Conservation (phyloP, 805 yeast genomes). For the Candida ovalis region DNA sequence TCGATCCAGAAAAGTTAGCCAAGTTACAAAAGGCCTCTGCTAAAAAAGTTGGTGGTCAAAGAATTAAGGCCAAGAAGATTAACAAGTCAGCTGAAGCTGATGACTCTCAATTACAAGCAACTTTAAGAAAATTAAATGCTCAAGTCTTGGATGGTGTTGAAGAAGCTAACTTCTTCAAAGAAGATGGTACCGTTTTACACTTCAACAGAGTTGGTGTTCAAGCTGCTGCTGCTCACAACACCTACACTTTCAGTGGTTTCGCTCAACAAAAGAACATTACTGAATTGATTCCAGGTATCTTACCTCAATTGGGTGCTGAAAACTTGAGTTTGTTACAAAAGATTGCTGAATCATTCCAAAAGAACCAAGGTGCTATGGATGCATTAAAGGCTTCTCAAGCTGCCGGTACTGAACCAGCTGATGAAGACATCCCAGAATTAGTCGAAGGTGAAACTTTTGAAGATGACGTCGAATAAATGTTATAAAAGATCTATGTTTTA, state of each 20-base stretch:
- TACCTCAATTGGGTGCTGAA: conserved; percentile 96
- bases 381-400: conserved; percentile 29
- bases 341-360: conserved; percentile 85
- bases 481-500: not conserved
- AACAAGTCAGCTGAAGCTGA: conserved; percentile 68
- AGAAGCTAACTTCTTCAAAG: conserved; percentile 97
- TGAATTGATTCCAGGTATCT: conserved; percentile 89
- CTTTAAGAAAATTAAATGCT: conserved; percentile 85
- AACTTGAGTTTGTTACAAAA: conserved; percentile 84
- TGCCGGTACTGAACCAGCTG: conserved; percentile 36
- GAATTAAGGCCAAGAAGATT: conserved; percentile 87
- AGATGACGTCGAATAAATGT: conserved; percentile 39
- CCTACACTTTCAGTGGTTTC: conserved; percentile 92
- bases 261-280: conserved; percentile 90
- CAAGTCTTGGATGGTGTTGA: conserved; percentile 85
- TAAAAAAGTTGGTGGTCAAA: conserved; percentile 80
- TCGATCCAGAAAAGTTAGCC: conserved; percentile 92
- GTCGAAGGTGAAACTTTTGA: conserved; percentile 88
- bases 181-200: conserved; percentile 93
- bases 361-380: conserved; percentile 39
- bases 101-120: conserved; percentile 85
- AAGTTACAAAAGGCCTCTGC: conserved; percentile 83
- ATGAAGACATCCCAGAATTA: conserved; percentile 71
- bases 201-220: conserved; percentile 96
- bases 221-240: conserved; percentile 85